These are phyloP conservation scores for Moricandia moricandioides DNA, from an alignment of 345 rosid genomes.

Conservation along the genomic window DNA sequence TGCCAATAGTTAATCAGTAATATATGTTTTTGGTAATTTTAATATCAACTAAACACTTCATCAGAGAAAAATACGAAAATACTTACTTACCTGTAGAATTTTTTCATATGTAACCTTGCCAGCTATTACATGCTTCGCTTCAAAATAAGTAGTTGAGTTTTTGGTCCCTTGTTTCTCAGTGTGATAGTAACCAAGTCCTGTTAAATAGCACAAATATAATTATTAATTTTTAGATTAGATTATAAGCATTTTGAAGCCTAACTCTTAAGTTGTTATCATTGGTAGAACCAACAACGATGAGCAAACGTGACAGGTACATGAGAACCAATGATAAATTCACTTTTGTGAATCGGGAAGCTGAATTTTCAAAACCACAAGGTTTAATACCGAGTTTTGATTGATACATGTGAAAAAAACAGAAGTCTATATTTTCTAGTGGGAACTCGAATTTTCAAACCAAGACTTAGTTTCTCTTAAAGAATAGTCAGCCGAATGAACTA, in stretches of 20 bases:
- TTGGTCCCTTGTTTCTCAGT: neutral
- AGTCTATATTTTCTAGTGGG: neutral
- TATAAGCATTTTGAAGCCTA: constrained; percentile 17
- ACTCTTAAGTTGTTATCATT: constrained; percentile 15
- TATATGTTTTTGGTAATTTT: neutral
- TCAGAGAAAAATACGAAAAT: neutral
- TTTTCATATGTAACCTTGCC: neutral
- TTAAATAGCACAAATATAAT: constrained; percentile 14
- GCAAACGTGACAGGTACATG: constrained; percentile 19
- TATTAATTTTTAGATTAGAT: constrained; percentile 9
- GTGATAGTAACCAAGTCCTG: constrained; percentile 13
- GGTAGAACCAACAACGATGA: constrained; percentile 20
- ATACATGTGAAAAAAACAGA: neutral
- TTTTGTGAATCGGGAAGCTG: constrained; percentile 5
- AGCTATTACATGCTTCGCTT: constrained; percentile 1
- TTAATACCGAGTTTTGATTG: neutral
- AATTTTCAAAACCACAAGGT: neutral
- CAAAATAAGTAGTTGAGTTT: constrained; percentile 6
- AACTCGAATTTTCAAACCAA: constrained; percentile 10
- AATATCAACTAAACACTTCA: neutral
- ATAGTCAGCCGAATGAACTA: neutral
- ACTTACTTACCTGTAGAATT: neutral
- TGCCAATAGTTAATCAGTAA: constrained; percentile 1
- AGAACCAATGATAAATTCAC: constrained; percentile 1
- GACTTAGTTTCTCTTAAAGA: constrained; percentile 10